These are phyloP conservation scores for Filobasidium floriforme DNA, from an alignment of 768 basidiomycete species.

Conservation along the genomic window DNA sequence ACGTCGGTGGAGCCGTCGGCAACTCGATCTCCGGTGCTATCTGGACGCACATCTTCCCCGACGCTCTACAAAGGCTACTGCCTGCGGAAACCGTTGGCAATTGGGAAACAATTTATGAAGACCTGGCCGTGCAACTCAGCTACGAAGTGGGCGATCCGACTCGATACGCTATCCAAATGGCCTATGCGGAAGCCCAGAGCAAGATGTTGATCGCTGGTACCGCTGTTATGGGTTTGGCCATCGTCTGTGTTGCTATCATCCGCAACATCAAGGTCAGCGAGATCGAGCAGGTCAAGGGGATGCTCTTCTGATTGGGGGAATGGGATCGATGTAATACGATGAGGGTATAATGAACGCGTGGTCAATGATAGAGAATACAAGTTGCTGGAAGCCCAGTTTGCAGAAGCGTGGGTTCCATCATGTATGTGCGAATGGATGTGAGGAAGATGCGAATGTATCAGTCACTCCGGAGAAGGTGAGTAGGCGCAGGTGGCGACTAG, in stretches of 20 bases:
- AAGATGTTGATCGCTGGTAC: constrained; percentile 36
- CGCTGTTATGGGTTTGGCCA: constrained; percentile 26
- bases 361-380: no score
- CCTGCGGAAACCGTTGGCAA: constrained; percentile 27
- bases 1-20: constrained; percentile 30
- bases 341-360: no score
- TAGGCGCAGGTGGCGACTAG: no score
- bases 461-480: no score
- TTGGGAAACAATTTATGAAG: constrained; percentile 30
- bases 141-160: constrained; percentile 33
- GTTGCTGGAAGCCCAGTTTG: no score
- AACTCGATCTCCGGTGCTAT: constrained; percentile 40
- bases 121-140: constrained; percentile 28
- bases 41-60: constrained; percentile 38
- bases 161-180: constrained; percentile 28
- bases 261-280: constrained; percentile 33
- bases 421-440: no score
- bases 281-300: constrained; percentile 36
- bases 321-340: no score
- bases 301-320: constrained; percentile 27
- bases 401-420: no score
- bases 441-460: no score
- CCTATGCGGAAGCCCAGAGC: constrained; percentile 34
- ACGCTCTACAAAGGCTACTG: constrained; percentile 23
- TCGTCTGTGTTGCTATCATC: constrained; percentile 27